Evolutionary conservation across 1,284 basidiomycete species (phyloP).

Genomic region (Ustilago hordei): DNA sequence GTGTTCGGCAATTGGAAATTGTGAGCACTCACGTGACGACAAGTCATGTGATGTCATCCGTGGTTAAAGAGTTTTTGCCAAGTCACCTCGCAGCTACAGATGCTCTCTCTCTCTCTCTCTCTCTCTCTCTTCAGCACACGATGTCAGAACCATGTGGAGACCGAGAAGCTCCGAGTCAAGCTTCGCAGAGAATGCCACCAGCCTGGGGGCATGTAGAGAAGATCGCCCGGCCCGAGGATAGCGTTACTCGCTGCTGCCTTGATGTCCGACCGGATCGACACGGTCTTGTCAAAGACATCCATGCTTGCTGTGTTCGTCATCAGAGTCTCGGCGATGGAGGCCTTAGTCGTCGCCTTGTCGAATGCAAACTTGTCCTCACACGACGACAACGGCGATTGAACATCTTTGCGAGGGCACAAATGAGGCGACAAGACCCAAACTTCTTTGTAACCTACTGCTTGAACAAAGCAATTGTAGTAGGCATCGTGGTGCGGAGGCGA

Average conservation of each 20-base stretch:
- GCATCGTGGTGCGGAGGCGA: slow-evolving; percentile 97
- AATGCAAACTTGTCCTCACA: no score
- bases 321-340: slow-evolving; percentile 24
- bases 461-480: slow-evolving; percentile 89
- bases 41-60: no score
- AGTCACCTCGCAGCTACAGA: no score
- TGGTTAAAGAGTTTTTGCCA: no score
- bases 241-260: slow-evolving; percentile 26
- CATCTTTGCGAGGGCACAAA: slow-evolving; percentile 17
- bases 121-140: neutral
- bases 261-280: slow-evolving; percentile 7
- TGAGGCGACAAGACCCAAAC: slow-evolving; percentile 87
- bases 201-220: slow-evolving; percentile 57
- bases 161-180: slow-evolving; percentile 38
- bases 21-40: no score
- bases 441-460: slow-evolving; percentile 87
- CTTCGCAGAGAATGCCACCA: slow-evolving; percentile 62
- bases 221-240: slow-evolving; percentile 52
- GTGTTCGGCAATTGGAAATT: no score
- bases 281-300: slow-evolving; percentile 37
- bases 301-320: slow-evolving; percentile 55
- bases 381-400: no score
- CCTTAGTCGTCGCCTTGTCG: neutral
- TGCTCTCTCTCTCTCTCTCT: no score
- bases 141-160: slow-evolving; percentile 42